Conservation (phyloP, 352 stramenopile species). For the Halophytophthora batemanensis region DNA sequence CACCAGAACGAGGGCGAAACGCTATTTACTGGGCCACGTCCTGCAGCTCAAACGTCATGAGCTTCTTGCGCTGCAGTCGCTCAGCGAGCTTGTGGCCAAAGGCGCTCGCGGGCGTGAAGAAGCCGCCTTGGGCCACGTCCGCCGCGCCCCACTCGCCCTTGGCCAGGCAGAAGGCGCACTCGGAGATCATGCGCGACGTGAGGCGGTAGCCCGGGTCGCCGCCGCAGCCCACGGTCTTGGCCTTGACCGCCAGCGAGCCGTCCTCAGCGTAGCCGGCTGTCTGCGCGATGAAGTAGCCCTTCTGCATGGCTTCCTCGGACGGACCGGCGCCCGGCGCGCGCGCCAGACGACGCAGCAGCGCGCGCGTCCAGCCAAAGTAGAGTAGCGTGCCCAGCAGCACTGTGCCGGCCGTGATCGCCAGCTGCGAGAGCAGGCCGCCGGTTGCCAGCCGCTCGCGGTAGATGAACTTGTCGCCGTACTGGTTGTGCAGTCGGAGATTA, state of each 20-base stretch:
- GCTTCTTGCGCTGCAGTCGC: slow-evolving; percentile 51
- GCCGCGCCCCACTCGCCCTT: slow-evolving; percentile 38
- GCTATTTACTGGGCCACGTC: slow-evolving; percentile 13
- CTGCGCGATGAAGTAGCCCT: slow-evolving; percentile 70
- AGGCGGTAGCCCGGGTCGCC: slow-evolving; percentile 57
- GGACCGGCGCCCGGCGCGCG: slow-evolving; percentile 80
- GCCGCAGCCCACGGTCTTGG: slow-evolving; percentile 34
- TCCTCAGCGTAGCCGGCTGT: slow-evolving; percentile 41
- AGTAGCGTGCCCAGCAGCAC: slow-evolving; percentile 39
- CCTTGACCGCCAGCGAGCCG: slow-evolving; percentile 39
- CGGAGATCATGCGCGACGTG: slow-evolving; percentile 50
- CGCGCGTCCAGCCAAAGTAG: slow-evolving; percentile 60
- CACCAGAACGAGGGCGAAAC: slow-evolving; percentile 1
- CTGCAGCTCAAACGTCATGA: slow-evolving; percentile 50
- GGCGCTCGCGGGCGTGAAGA: slow-evolving; percentile 58
- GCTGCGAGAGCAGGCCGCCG: slow-evolving; percentile 41
- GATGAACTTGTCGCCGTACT: slow-evolving; percentile 61
- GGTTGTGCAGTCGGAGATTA: slow-evolving; percentile 52
- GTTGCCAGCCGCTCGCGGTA: slow-evolving; percentile 64
- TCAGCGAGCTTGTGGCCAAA: slow-evolving; percentile 52
- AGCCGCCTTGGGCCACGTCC: slow-evolving; percentile 32
- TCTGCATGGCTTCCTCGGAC: slow-evolving; percentile 69
- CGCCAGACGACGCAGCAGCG: slow-evolving; percentile 63
- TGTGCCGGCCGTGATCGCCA: slow-evolving; percentile 35
- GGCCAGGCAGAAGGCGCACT: slow-evolving; percentile 57